Conservation (phyloP, 345 rosid genomes). For the Populus tremula region DNA sequence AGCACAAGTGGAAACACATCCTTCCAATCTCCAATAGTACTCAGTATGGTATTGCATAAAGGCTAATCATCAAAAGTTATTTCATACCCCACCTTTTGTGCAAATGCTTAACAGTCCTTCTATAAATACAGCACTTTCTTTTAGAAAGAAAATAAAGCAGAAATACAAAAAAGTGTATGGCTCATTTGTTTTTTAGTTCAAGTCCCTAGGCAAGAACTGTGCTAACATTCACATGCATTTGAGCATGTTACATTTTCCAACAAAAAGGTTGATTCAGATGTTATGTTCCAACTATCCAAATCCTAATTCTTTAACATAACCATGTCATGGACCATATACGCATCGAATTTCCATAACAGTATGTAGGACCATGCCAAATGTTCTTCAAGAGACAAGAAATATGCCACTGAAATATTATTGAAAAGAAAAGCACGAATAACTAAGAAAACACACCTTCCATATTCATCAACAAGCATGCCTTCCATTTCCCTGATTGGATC, state of each 20-base stretch:
- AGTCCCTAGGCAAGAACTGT: background rate
- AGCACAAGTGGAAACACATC: background rate
- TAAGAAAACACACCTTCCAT: slow-evolving; percentile 73
- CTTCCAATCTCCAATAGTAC: background rate
- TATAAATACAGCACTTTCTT: background rate
- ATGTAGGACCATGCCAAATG: background rate
- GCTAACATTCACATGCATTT: background rate
- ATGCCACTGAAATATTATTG: background rate
- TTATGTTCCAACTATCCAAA: background rate
- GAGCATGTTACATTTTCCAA: background rate
- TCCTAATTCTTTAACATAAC: background rate
- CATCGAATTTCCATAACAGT: background rate
- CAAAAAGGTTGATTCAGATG: background rate
- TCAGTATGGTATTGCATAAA: background rate
- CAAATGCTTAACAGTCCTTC: background rate
- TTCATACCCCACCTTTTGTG: background rate
- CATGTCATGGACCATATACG: background rate
- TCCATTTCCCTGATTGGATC: slow-evolving; percentile 98
- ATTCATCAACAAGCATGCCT: slow-evolving; percentile 97
- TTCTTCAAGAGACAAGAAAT: background rate
- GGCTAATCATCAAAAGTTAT: background rate
- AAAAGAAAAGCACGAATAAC: background rate
- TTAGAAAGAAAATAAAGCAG: background rate
- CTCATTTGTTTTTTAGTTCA: background rate
- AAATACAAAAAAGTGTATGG: background rate